A percentile compares a stretch with the other conserved stretches of the same genome.
Evolutionary conservation across 768 basidiomycete genomes (phyloP).

Genomic region (Exidia glandulosa): DNA sequence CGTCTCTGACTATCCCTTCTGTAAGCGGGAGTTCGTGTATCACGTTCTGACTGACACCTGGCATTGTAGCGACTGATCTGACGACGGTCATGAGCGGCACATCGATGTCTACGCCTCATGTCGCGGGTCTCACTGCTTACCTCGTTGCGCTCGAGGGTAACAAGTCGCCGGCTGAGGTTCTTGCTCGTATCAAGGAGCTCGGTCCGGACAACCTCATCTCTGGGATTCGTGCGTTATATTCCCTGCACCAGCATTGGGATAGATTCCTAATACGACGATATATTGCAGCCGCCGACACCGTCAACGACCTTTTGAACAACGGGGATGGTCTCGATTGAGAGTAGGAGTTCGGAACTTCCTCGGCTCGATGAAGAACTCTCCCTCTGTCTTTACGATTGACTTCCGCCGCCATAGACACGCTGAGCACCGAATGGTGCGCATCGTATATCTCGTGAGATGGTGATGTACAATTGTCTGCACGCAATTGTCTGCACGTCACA

Average conservation of each 20-base stretch:
- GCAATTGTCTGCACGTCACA: no score
- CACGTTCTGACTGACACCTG: no score
- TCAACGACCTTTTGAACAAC: no score
- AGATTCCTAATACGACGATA: background rate
- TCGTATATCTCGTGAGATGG: no score
- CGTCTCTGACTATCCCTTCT: slow-evolving; percentile 2
- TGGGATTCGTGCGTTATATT: slow-evolving; percentile 10
- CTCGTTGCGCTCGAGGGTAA: slow-evolving; percentile 23
- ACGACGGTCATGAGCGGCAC: slow-evolving; percentile 73
- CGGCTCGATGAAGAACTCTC: no score
- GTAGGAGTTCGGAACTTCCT: no score
- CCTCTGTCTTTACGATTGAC: no score
- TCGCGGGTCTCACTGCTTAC: slow-evolving; percentile 31
- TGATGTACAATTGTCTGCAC: no score
- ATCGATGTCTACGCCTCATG: slow-evolving; percentile 90
- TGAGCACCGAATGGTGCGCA: no score
- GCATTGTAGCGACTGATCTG: slow-evolving; percentile 26
- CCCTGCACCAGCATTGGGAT: background rate
- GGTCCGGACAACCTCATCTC: slow-evolving; percentile 18
- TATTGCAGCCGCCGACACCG: background rate
- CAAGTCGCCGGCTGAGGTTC: slow-evolving; percentile 20
- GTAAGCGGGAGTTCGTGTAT: background rate
- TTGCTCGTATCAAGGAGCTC: slow-evolving; percentile 16
- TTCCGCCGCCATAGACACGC: no score
- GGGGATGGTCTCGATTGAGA: no score